Base-by-base conservation (phyloP, 331 rosid genomes). In the Arachis monticola region DNA sequence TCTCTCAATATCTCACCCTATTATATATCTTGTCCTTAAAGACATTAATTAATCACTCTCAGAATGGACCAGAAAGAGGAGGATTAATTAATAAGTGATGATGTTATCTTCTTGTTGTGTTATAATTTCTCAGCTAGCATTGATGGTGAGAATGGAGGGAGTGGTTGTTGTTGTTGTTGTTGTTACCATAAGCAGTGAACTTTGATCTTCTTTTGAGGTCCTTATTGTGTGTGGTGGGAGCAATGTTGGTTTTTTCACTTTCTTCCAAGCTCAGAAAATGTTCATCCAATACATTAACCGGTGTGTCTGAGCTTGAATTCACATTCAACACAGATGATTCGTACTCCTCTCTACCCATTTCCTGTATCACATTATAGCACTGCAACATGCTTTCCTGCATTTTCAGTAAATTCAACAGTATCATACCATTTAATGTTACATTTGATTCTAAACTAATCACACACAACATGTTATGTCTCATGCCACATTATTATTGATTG, bases 261-360 rank as follows among this genome's bases (percentile, higher is more conserved):
- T 89, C 97, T 17, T 89, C 97, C 27, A 88, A 82, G 85, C 97
- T 88, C 42, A 90, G 80, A 81, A 90, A 91, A 62, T 80, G 85
- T 45, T 84, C 91, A 79, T 91, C 99, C 46, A 94, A 83, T 66
- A 94, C 99, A 85, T 90, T 91, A 48, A 77, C 87, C 47, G 96
- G 82, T 32, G 99, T 91, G 47, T 71, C 85, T 10, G 91, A 81
- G 79, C 96, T 89, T 52, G 88, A 76, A 70, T 79, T 80, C 66
- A 58, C 79, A 47, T 80, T 92, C 14, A 81, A 68, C 45, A 68
- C 45, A 76, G 77, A 5, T 32, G 87, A 81, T 64, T 87, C 91
- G 72, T 85, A 84, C 67, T 81, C 97, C 55, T 86, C 88, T 45
- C 79, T 80, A 31, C 74, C 83, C 42, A 76, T 76, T 42, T 80